A percentile compares a stretch with the other conserved stretches of the same genome.
These are phyloP conservation scores for Colletotrichum godetiae DNA, from an alignment of 2,329 filamentous ascomycete genomes.

Conservation along the genomic window DNA sequence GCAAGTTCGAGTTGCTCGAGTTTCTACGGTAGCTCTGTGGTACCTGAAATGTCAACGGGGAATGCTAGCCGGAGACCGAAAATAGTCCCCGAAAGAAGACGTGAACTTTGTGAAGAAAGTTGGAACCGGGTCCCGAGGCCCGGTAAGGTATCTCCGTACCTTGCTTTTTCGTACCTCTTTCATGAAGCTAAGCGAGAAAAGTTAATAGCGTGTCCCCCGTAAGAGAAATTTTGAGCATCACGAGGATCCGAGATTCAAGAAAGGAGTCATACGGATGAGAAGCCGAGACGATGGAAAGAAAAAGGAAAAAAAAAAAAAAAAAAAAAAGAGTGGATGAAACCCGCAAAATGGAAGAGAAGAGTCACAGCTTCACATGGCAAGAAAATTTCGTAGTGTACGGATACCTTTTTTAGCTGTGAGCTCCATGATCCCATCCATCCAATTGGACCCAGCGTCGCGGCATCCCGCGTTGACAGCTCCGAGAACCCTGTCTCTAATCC, in stretches of 20 bases:
- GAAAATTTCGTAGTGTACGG: not conserved
- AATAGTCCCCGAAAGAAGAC: not conserved
- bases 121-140: not conserved
- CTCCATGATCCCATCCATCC: not conserved
- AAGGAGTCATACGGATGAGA: not conserved
- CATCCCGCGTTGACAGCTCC: conserved; percentile 34
- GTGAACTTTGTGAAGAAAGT: not conserved
- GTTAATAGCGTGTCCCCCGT: not conserved
- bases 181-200: not conserved
- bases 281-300: not conserved
- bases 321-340: conserved; percentile 10
- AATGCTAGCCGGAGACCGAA: conserved; percentile 14
- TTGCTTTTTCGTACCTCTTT: not conserved
- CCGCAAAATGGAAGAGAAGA: not conserved
- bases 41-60: conserved; percentile 12
- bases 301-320: not conserved
- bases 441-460: conserved; percentile 27
- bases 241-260: not conserved
- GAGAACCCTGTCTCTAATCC: conserved; percentile 22
- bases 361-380: conserved; percentile 12
- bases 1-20: too few species aligned
- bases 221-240: not conserved
- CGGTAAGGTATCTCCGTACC: not conserved
- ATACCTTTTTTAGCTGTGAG: too few species aligned
- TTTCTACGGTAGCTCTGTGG: not conserved